Base-by-base conservation (phyloP, 2,329 filamentous ascomycete species). In the Aphanocladium album region DNA sequence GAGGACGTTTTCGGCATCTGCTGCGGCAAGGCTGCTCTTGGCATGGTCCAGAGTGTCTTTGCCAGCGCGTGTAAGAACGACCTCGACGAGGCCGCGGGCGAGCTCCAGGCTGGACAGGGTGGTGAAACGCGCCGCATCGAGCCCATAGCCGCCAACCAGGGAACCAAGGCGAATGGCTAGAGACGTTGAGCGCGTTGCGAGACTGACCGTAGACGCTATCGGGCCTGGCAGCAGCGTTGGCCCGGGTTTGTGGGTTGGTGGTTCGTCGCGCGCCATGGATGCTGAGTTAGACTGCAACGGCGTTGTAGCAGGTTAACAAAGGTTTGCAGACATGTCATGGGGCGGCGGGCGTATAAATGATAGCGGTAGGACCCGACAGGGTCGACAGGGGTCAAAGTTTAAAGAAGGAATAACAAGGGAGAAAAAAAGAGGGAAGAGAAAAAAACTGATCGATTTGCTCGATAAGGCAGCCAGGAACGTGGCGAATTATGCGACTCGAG, bases 161-260 rank as follows among this genome's bases (percentile, higher is more conserved):
- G 80, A 81, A 45, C 81, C 77, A 43, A 83, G 70, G 6, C 82
- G 80, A 25, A 86, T 77, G 35, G 80, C 81, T 25, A 88, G 75
- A 30, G 82, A 80, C 17, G 84, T 83, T 3, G 84, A 86, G 58
- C 83, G 79, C 2, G 85, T 84, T 12, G 84, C 82, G 49, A 88
- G 73, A 65, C 84, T 87, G 59, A 89, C 79, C 30, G 79, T 80
- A 56, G 79, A 82, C 37, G 86, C 86, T 51, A 88, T 70, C 0
- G 83, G 77, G 2, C 72, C 67, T 1, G 86, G 86, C 0, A 89
- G 78, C 19, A 89, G 77, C 12, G 83, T 86, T 54, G 70, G 71
- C 14, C 68, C 67, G 2, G 67, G 69, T 19, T 67, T 67, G 5
- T 68, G 67, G 47, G 64, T 37, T 47, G 55, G 39, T 30, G 39